Evolutionary conservation across 164 flowering plant species (phyloP).

Genomic region (Tinospora cordifolia): DNA sequence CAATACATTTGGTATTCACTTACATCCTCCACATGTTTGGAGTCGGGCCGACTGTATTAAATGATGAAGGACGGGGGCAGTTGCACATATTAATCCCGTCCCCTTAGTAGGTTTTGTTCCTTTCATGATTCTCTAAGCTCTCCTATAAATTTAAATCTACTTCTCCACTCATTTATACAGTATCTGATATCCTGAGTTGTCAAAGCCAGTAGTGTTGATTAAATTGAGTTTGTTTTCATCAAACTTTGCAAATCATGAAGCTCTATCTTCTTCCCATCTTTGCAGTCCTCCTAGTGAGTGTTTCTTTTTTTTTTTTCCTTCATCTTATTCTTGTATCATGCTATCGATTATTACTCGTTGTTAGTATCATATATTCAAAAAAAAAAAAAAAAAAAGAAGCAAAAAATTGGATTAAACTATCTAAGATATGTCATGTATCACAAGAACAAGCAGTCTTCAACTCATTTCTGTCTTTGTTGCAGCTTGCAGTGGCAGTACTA

Average conservation of each 20-base stretch:
- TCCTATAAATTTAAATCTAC: slow-evolving; percentile 10
- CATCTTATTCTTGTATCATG: no score
- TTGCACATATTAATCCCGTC: slow-evolving; percentile 3
- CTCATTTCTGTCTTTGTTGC: not conserved
- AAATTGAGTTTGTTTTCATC: not conserved
- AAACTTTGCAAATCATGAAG: slow-evolving; percentile 19
- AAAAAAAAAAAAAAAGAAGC: no score
- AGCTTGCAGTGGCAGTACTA: slow-evolving; percentile 18
- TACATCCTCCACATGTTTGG: not conserved
- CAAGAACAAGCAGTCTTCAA: no score
- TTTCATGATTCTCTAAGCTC: not conserved
- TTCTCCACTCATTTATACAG: not conserved
- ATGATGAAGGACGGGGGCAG: slow-evolving; percentile 6
- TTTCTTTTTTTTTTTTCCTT: not conserved
- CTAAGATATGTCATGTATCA: no score
- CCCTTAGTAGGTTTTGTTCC: not conserved
- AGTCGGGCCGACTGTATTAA: slow-evolving; percentile 1
- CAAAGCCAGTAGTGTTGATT: no score
- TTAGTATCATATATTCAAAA: not conserved
- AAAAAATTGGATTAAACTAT: not conserved
- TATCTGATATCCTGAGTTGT: no score
- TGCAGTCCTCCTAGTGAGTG: slow-evolving; percentile 25
- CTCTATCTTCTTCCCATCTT: slow-evolving; percentile 13
- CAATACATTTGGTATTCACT: not conserved
- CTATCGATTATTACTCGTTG: no score